phyloP scores from a whole-genome alignment of 2,329 filamentous ascomycete genomes.

The Cladosporium sp. region DNA sequence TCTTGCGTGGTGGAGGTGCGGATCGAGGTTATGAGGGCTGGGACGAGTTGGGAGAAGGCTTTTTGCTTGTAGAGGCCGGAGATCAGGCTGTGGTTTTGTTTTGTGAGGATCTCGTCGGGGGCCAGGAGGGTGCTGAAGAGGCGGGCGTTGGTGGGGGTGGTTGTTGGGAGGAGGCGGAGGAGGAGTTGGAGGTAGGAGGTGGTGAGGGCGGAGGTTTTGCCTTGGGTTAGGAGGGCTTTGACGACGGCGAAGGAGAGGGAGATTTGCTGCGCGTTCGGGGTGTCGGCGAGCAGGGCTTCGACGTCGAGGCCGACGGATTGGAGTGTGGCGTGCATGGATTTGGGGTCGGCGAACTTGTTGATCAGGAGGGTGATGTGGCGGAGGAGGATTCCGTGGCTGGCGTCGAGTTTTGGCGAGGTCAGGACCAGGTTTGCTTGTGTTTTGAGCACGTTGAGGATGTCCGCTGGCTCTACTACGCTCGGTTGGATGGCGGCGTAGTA shows the following conservation, averaged over 20 bases:
- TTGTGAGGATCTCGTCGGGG: slow-evolving; percentile 56
- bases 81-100: slow-evolving; percentile 57
- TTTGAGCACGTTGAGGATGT: slow-evolving; percentile 24
- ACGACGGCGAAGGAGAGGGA: slow-evolving; percentile 56
- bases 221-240: slow-evolving; percentile 56
- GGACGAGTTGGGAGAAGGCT: slow-evolving; percentile 56
- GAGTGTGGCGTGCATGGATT: slow-evolving; percentile 35
- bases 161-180: slow-evolving; percentile 46
- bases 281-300: slow-evolving; percentile 34
- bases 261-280: slow-evolving; percentile 39
- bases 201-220: slow-evolving; percentile 42
- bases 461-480: slow-evolving; percentile 25
- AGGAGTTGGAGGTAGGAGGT: slow-evolving; percentile 41
- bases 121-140: slow-evolving; percentile 57
- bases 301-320: slow-evolving; percentile 29
- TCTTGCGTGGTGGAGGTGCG: slow-evolving; percentile 34
- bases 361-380: slow-evolving; percentile 43
- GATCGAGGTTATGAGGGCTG: slow-evolving; percentile 51
- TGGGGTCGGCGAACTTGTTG: slow-evolving; percentile 44
- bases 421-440: slow-evolving; percentile 21
- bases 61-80: slow-evolving; percentile 60
- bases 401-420: slow-evolving; percentile 19
- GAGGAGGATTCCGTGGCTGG: slow-evolving; percentile 32
- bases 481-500: slow-evolving; percentile 30
- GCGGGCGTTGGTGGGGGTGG: slow-evolving; percentile 45